Evolutionary conservation across 257 asterid genomes (phyloP).

Genomic region (Ilex asprella): DNA sequence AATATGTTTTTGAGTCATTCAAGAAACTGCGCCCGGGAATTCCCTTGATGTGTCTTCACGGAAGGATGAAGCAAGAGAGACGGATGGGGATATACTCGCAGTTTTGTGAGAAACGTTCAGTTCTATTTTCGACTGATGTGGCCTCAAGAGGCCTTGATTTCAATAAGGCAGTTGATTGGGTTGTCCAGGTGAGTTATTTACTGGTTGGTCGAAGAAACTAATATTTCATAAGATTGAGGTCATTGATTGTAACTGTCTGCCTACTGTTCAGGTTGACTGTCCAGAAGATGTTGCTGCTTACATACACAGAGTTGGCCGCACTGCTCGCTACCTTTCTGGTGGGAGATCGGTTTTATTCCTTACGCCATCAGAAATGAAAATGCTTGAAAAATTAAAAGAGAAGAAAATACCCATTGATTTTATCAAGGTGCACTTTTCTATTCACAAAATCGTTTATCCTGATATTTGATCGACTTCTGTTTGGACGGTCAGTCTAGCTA

Average conservation of each 20-base stretch:
- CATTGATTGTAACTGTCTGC: background rate
- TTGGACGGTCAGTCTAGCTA: slow-evolving; percentile 7
- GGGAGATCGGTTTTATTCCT: slow-evolving; percentile 85
- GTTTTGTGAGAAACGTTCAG: slow-evolving; percentile 63
- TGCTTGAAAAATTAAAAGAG: slow-evolving; percentile 73
- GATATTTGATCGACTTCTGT: background rate
- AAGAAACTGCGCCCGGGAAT: slow-evolving; percentile 95
- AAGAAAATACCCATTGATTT: slow-evolving; percentile 66
- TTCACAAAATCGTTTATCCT: background rate
- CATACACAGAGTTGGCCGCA: slow-evolving; percentile 97
- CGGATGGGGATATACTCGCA: slow-evolving; percentile 74
- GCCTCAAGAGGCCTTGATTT: slow-evolving; percentile 97
- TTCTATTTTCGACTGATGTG: slow-evolving; percentile 82
- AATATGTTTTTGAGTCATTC: slow-evolving; percentile 71
- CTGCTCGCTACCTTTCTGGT: slow-evolving; percentile 89
- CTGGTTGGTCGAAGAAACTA: slow-evolving; percentile 3
- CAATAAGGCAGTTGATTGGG: slow-evolving; percentile 91
- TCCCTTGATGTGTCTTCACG: slow-evolving; percentile 81
- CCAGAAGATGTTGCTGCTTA: slow-evolving; percentile 88
- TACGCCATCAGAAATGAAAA: slow-evolving; percentile 73
- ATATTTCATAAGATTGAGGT: background rate
- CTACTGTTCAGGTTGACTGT: slow-evolving; percentile 68
- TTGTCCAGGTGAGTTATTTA: slow-evolving; percentile 69
- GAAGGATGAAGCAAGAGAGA: slow-evolving; percentile 86
- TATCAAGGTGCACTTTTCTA: slow-evolving; percentile 44